Base-by-base conservation (phyloP, 2,329 filamentous ascomycete genomes). In the Didymella lethalis region DNA sequence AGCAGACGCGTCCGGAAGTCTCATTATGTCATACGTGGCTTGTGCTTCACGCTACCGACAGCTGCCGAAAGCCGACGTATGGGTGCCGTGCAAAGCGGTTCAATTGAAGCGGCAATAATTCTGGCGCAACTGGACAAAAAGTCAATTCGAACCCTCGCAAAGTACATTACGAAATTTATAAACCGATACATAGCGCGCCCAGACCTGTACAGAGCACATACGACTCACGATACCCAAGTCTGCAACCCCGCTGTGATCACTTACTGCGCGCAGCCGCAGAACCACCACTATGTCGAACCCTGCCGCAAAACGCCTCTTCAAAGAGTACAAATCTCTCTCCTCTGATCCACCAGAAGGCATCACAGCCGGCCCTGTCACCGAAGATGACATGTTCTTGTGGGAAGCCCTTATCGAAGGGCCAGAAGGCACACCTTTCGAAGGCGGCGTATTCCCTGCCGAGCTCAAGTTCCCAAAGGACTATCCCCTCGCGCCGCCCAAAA, bases 341-440 rank as follows among this genome's bases (percentile, higher is more conserved):
- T 94, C 92, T 74, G 95, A 96, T 79, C 92, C 94, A 0, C 94
- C 94, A n/a, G 94, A 98, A 62, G 95, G 95, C 77, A 98, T 99
- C 80, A 96, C 92, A 59, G 95, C 95, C 16, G 95, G 95, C 20
- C 95, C 95, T 32, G 84, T 97, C 61, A 90, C 86, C 65, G 95
- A 99, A 82, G 95, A 98, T 77, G 93, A 99, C 81, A 88, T 98
- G 75, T 91, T 97, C 71, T 83, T 92, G 73, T 99, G 95, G 95
- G 95, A 99, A 81, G 95, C 93, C 8, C 82, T 98, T 63, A 98
- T 99, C 72, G 90, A 96, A 78, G 95, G 95, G 0, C 95, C 95
- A 12, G 93, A 97, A 74, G 95, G 90, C 63, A 99, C 95, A 1
- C 95, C 95, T 0, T 99, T 96, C 71, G 94, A 77, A 96, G 94